A percentile compares a stretch with the other conserved stretches of the same genome.
phyloP scores from a whole-genome alignment of 2,329 filamentous ascomycete genomes.

The Cladobotryum mycophilum region DNA sequence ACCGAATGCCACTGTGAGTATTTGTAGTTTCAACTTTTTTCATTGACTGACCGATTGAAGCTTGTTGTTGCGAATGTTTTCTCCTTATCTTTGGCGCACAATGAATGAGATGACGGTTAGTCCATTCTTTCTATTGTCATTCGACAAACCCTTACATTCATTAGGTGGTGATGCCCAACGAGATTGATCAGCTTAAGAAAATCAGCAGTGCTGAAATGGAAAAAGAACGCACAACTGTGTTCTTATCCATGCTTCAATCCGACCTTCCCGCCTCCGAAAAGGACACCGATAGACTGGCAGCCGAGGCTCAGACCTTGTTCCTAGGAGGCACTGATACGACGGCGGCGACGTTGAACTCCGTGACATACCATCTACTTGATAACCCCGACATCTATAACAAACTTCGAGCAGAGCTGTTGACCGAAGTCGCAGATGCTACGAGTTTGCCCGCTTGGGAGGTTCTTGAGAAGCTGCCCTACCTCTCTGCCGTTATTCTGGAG shows the following conservation, averaged over 20 bases:
- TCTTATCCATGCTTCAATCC: constrained; percentile 11
- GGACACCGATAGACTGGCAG: constrained; percentile 20
- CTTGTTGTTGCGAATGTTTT: background rate
- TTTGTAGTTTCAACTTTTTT: background rate
- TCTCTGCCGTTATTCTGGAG: constrained; percentile 32
- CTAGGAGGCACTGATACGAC: constrained; percentile 29
- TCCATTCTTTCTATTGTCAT: no score
- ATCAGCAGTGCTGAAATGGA: background rate
- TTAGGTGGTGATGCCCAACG: background rate
- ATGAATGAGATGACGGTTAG: background rate
- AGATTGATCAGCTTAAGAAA: background rate
- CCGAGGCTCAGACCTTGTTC: constrained; percentile 28
- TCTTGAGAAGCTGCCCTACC: constrained; percentile 30
- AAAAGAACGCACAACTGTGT: background rate
- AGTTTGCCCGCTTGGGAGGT: constrained; percentile 21
- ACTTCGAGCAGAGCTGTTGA: constrained; percentile 22
- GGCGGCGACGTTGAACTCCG: constrained; percentile 21
- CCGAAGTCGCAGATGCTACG: constrained; percentile 20
- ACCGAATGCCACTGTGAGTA: constrained; percentile 11
- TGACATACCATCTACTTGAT: constrained; percentile 28
- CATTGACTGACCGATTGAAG: background rate
- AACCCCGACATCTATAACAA: constrained; percentile 22
- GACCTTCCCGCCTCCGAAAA: constrained; percentile 29
- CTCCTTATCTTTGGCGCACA: background rate
- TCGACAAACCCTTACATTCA: no score